These are phyloP conservation scores for Linanthus parryae DNA, from an alignment of 148 eudicot species.

Conservation along the genomic window DNA sequence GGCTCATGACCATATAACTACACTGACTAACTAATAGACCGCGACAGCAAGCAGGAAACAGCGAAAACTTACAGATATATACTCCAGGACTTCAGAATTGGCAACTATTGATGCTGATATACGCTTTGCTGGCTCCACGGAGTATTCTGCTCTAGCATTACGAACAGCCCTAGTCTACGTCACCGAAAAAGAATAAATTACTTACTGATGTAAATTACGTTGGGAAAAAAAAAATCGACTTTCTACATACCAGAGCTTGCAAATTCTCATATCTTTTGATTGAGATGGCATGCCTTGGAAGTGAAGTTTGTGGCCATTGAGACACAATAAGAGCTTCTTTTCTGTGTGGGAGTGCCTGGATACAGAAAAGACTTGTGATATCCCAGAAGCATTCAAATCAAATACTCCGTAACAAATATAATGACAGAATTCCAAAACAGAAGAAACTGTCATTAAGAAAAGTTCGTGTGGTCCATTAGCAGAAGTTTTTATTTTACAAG, in stretches of 20 bases:
- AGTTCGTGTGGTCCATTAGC: too few species aligned
- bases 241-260: conserved; percentile 74
- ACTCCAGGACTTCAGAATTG: conserved; percentile 68
- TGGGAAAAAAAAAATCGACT: conserved; percentile 1
- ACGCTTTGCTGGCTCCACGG: conserved; percentile 90
- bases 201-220: not conserved
- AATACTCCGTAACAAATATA: too few species aligned
- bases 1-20: too few species aligned
- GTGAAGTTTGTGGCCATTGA: conserved; percentile 78
- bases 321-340: conserved; percentile 78
- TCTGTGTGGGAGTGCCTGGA: conserved; percentile 78
- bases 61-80: conserved; percentile 71
- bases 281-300: conserved; percentile 55
- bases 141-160: conserved; percentile 94
- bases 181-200: conserved; percentile 4
- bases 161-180: conserved; percentile 81
- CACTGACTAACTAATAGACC: too few species aligned
- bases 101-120: conserved; percentile 93
- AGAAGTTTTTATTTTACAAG: too few species aligned
- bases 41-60: not conserved
- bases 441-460: too few species aligned
- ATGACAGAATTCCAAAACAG: too few species aligned
- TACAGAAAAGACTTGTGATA: not conserved
- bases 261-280: conserved; percentile 85
- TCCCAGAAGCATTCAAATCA: conserved; percentile 1